These are phyloP conservation scores for Sporisorium exsertum DNA, from an alignment of 1,284 basidiomycete species.

Conservation along the genomic window DNA sequence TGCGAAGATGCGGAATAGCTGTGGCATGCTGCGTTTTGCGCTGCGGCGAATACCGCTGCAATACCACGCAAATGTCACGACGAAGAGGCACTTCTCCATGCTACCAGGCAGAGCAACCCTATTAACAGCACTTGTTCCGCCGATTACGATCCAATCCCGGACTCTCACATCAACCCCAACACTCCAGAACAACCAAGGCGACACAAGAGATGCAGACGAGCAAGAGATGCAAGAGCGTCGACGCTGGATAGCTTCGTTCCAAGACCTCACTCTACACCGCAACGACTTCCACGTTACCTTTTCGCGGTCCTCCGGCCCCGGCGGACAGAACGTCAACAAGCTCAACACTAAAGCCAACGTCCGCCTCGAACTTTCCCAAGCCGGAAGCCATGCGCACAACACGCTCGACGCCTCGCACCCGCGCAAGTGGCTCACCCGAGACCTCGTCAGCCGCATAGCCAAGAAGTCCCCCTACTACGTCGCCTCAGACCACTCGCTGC, in stretches of 20 bases:
- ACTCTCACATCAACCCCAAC: neutral
- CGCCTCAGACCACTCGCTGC: slow-evolving; percentile 39
- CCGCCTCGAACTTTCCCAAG: slow-evolving; percentile 41
- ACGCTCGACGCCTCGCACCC: slow-evolving; percentile 32
- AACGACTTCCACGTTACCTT: slow-evolving; percentile 45
- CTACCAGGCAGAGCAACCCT: neutral
- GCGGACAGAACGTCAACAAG: slow-evolving; percentile 59
- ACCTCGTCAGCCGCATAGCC: slow-evolving; percentile 37
- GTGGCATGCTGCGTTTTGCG: neutral
- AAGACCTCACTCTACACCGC: slow-evolving; percentile 22
- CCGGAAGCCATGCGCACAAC: slow-evolving; percentile 21
- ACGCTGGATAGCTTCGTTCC: slow-evolving; percentile 27
- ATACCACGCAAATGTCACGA: neutral
- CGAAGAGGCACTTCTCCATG: neutral
- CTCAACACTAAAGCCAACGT: slow-evolving; percentile 56
- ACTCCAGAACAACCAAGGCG: neutral
- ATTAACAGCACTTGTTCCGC: neutral
- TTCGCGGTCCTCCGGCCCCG: slow-evolving; percentile 50
- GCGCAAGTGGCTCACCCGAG: slow-evolving; percentile 39
- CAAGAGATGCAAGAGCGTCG: slow-evolving; percentile 40
- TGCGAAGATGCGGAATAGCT: neutral
- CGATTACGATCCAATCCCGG: neutral
- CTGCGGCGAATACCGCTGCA: neutral
- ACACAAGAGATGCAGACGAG: slow-evolving; percentile 10
- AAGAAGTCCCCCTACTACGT: slow-evolving; percentile 52